Evolutionary conservation across 345 rosid genomes (phyloP), one percentile per base, ranked within the genome.

Genomic region (Citrus maxima): DNA sequence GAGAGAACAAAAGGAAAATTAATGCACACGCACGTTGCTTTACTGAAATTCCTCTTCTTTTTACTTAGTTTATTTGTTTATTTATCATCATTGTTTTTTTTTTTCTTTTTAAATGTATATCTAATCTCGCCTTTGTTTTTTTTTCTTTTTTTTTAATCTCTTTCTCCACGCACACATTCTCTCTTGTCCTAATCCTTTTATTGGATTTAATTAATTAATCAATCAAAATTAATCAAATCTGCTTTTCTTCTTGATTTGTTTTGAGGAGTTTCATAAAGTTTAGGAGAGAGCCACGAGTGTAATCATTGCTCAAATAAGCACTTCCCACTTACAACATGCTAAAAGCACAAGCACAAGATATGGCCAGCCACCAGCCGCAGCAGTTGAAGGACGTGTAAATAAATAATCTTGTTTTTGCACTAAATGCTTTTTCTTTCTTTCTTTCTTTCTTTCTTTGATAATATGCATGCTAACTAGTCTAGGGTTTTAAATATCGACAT

Each of bases 251-350:
- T 76, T 73, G 64, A 58, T 75, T 59, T 72, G 80, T 46, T 35
- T 73, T 61, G 54, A 34, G 59, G 59, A 46, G 34, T 25, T 78
- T 63, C 75, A 80, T 70, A 89, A 85, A 80, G 83, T 79, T 76
- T 38, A 67, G 75, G 73, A 66, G 70, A 66, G 70, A 82, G 83
- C 87, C 88, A 87, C 86, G 86, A 84, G 87, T 51, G 89, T 78
- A 83, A 89, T 89, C 76, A 89, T 87, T 84, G 80, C 81, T 66
- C 78, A 76, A 87, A 86, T 87, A 82, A 84, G 70, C 79, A 87
- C 84, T 64, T 51, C 71, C 92, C 84, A 84, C 86, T 73, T 70
- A n/a, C 19, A 83, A 83, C 83, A 74, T 71, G 65, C 79, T 61
- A 68, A 51, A 18, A 59, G 18, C 70, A 66, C 16, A 51, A 8